Evolutionary conservation across 495 filamentous ascomycete genomes (phyloP).

Genomic region (Aspergillus taichungensis): DNA sequence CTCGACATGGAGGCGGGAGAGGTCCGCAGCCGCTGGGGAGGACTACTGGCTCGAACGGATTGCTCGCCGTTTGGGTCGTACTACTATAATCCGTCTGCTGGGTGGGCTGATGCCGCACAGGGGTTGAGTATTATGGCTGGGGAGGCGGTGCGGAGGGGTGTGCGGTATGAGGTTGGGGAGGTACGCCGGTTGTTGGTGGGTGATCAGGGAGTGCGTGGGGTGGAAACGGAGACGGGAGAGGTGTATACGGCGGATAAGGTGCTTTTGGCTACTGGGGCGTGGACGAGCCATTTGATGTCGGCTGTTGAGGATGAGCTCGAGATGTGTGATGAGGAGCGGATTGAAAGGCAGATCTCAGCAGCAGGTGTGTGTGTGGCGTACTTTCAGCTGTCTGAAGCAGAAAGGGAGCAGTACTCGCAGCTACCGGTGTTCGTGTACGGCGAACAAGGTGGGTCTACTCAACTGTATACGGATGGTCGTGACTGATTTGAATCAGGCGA

Average conservation of each 20-base stretch:
- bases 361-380: slow-evolving; percentile 32
- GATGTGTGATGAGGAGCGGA: slow-evolving; percentile 14
- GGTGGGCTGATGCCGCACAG: slow-evolving; percentile 31
- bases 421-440: slow-evolving; percentile 34
- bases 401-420: slow-evolving; percentile 17
- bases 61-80: slow-evolving; percentile 16
- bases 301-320: slow-evolving; percentile 22
- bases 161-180: slow-evolving; percentile 24
- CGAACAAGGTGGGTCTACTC: slow-evolving; percentile 15
- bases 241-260: slow-evolving; percentile 32
- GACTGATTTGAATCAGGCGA: slow-evolving; percentile 14
- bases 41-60: slow-evolving; percentile 20
- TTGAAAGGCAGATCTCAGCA: slow-evolving; percentile 30
- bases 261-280: slow-evolving; percentile 49
- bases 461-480: not conserved
- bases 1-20: slow-evolving; percentile 21
- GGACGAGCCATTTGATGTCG: slow-evolving; percentile 34
- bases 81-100: slow-evolving; percentile 31
- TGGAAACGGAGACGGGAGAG: slow-evolving; percentile 24
- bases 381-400: slow-evolving; percentile 22
- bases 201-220: slow-evolving; percentile 10
- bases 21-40: slow-evolving; percentile 20
- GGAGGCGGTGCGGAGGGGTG: slow-evolving; percentile 21
- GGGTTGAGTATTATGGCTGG: slow-evolving; percentile 25
- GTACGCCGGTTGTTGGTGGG: slow-evolving; percentile 16